Percentiles rank a stretch among this genome's conserved stretches.
Evolutionary conservation across 2,329 filamentous ascomycete species (phyloP).

Genomic region (Clonostachys byssicola): DNA sequence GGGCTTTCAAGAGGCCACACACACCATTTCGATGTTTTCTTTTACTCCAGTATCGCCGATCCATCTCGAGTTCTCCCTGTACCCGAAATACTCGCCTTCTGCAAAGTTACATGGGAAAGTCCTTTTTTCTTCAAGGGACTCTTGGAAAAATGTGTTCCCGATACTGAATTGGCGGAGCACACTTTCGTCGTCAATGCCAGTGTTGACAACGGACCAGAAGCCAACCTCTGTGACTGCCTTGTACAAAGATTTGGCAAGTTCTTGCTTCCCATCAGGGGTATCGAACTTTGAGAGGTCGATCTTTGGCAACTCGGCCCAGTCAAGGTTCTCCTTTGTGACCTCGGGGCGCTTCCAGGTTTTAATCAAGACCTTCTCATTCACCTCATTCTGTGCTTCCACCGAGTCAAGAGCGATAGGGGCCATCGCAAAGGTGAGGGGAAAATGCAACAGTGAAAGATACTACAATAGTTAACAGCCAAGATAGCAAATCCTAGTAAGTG

Average conservation of each 20-base stretch:
- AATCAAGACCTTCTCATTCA: background rate
- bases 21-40: background rate
- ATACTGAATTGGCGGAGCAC: constrained; percentile 50
- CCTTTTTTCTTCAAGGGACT: constrained; percentile 37
- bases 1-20: background rate
- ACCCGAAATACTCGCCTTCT: constrained; percentile 43
- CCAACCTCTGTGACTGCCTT: constrained; percentile 39
- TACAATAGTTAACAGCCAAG: no score
- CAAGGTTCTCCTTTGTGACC: constrained; percentile 15
- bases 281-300: constrained; percentile 45
- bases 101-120: constrained; percentile 38
- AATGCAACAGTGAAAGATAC: no score
- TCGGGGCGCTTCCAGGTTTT: constrained; percentile 15
- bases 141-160: constrained; percentile 44
- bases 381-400: background rate
- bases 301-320: constrained; percentile 49
- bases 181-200: constrained; percentile 44
- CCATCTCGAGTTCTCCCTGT: constrained; percentile 14
- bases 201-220: constrained; percentile 52
- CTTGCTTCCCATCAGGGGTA: constrained; percentile 42
- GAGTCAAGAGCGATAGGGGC: background rate
- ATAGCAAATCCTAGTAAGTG: no score
- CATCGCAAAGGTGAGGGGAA: background rate
- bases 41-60: background rate
- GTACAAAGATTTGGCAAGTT: constrained; percentile 43